Base-by-base conservation (phyloP, 108 stramenopile species). In the Cyclotella atomus region DNA sequence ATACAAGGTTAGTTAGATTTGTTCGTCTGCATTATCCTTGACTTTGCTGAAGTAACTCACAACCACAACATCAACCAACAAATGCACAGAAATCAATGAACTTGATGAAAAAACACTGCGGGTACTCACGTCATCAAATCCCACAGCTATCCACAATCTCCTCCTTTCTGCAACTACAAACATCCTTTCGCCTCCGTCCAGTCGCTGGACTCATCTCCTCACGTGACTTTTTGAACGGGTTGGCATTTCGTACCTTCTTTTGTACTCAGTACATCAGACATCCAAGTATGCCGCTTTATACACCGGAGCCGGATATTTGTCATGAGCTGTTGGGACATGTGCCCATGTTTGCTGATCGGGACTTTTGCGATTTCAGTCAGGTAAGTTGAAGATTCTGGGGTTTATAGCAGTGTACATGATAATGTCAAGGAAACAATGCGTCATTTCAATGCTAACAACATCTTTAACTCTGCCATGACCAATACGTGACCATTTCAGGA, bases 301-400 rank as follows among this genome's bases (percentile, higher is more conserved):
- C 96, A 9, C 98, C 98, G 1, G 98, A 99, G 73, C 98, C 98
- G 2, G 97, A 99, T 62, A 96, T 99, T 71, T 96, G 95, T 77
- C 97, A 97, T 65, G 98, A 97, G 67, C 73, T 70, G 36, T 65
- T 68, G 41, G 68, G 63, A n/a, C 98, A 99, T 69, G 97, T 96
- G 19, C 97, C 98, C 19, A 91, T 97, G 94, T 97, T 99, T 80
- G 97, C 95, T 3, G 95, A 99, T 75, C 85, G 90, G 14, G 97
- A 97, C 73, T 99, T 99, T 89, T 93, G 94, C 44, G 96, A 97
- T 71, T 97, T 99, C 72, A 86, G 83, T 17, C 97, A 68, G 66
- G 66, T 68, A 7, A 5, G 52, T 8, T 50, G 3, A 32, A 35
- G 15, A 25, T 34, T 15, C 23, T 23, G n/a, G n/a, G n/a, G n/a